These are phyloP conservation scores for Cucurbitaria berberidis DNA, from an alignment of 2,329 filamentous ascomycete genomes.

Conservation along the genomic window DNA sequence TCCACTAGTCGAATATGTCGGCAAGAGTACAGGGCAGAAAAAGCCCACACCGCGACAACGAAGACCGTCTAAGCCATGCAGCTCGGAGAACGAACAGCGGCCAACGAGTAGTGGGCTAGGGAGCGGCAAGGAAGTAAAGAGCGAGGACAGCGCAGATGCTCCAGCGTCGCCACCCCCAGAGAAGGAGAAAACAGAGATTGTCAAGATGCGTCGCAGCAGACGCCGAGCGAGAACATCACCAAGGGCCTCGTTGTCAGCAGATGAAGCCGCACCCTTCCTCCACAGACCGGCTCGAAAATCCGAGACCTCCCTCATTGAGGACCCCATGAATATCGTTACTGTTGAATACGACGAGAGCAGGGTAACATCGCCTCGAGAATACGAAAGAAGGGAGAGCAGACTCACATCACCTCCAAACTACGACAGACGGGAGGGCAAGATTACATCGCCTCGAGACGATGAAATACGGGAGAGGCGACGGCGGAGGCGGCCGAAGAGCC, in stretches of 20 bases:
- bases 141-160: constrained; percentile 22
- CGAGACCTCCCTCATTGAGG: constrained; percentile 31
- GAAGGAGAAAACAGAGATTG: constrained; percentile 31
- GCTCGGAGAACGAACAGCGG: constrained; percentile 40
- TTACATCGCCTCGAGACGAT: constrained; percentile 26
- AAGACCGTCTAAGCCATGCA: constrained; percentile 38
- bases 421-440: constrained; percentile 29
- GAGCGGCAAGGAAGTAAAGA: constrained; percentile 32
- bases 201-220: constrained; percentile 37
- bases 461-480: constrained; percentile 38
- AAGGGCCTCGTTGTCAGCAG: constrained; percentile 39
- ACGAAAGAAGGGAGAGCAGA: too few relatives aligned
- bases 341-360: constrained; percentile 38
- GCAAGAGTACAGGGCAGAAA: constrained; percentile 36
- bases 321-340: constrained; percentile 31
- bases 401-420: constrained; percentile 26
- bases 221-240: constrained; percentile 40
- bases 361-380: constrained; percentile 20
- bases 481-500: constrained; percentile 34
- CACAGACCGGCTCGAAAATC: constrained; percentile 28
- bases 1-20: constrained; percentile 33
- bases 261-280: constrained; percentile 32
- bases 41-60: constrained; percentile 29
- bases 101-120: constrained; percentile 44
- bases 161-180: constrained; percentile 28